phyloP scores from a whole-genome alignment of 208 protist genomes.

The Strigomonas culicis region DNA sequence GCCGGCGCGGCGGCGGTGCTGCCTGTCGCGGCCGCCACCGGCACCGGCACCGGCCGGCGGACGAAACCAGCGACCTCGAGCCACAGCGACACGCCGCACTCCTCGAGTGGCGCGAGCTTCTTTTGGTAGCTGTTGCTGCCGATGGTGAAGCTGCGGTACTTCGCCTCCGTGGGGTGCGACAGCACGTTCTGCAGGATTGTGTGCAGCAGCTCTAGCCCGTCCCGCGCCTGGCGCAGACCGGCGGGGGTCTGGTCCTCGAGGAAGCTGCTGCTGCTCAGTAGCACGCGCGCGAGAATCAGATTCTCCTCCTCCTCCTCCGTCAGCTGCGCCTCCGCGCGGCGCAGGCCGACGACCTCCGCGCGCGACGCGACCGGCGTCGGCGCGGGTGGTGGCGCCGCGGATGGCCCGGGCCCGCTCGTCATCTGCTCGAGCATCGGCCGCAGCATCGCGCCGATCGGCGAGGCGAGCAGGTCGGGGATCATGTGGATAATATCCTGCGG shows the following conservation, averaged over 20 bases:
- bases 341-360: not conserved
- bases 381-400: not conserved
- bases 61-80: slow-evolving; percentile 68
- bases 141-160: slow-evolving; percentile 58
- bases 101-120: slow-evolving; percentile 56
- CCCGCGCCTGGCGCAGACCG: slow-evolving; percentile 36
- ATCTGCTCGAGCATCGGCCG: slow-evolving; percentile 73
- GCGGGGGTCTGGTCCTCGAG: slow-evolving; percentile 20
- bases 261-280: slow-evolving; percentile 72
- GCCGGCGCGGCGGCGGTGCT: too few species aligned
- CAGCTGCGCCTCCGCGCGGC: slow-evolving; percentile 11
- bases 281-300: slow-evolving; percentile 39
- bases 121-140: slow-evolving; percentile 53
- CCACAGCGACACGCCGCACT: slow-evolving; percentile 50
- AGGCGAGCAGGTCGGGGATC: slow-evolving; percentile 65
- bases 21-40: not conserved
- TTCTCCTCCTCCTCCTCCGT: slow-evolving; percentile 64
- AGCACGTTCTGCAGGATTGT: slow-evolving; percentile 49
- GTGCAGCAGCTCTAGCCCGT: slow-evolving; percentile 36
- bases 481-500: slow-evolving; percentile 70
- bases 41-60: slow-evolving; percentile 23
- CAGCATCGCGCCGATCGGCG: slow-evolving; percentile 81
- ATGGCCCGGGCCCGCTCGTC: slow-evolving; percentile 17
- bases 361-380: not conserved
- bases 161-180: slow-evolving; percentile 39